A percentile compares a stretch with the other conserved stretches of the same genome.
Evolutionary conservation across 2,329 filamentous ascomycete genomes (phyloP).

Genomic region (Epichloe brachyelytri): DNA sequence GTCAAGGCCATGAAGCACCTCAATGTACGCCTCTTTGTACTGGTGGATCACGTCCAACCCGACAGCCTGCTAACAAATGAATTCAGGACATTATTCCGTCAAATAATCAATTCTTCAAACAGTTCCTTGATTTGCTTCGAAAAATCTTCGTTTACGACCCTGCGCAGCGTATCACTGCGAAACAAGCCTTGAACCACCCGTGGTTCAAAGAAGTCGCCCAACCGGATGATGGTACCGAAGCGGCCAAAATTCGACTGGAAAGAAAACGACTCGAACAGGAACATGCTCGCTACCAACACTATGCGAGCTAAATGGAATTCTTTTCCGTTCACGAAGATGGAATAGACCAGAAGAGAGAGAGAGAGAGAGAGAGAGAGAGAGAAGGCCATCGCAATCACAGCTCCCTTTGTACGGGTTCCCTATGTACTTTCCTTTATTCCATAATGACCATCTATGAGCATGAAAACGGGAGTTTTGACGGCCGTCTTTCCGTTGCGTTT

Average conservation of each 20-base stretch:
- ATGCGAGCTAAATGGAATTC: neutral
- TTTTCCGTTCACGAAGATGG: neutral
- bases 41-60: neutral
- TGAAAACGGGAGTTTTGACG: slow-evolving; percentile 3
- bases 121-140: slow-evolving; percentile 44
- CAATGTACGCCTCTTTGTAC: slow-evolving; percentile 32
- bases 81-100: slow-evolving; percentile 38
- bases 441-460: slow-evolving; percentile 6
- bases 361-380: neutral
- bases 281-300: slow-evolving; percentile 2
- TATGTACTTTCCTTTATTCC: neutral
- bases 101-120: slow-evolving; percentile 37
- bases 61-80: neutral
- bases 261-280: slow-evolving; percentile 6
- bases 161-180: slow-evolving; percentile 43
- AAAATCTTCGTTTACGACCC: slow-evolving; percentile 53
- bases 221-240: slow-evolving; percentile 50
- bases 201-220: slow-evolving; percentile 46
- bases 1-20: slow-evolving; percentile 61
- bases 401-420: neutral
- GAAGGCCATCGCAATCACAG: neutral
- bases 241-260: slow-evolving; percentile 35
- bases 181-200: slow-evolving; percentile 44
- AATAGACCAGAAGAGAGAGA: neutral
- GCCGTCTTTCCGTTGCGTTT: neutral